Evolutionary conservation across 1,139 yeast species (phyloP).

Genomic region (Komagataea norvegica): DNA sequence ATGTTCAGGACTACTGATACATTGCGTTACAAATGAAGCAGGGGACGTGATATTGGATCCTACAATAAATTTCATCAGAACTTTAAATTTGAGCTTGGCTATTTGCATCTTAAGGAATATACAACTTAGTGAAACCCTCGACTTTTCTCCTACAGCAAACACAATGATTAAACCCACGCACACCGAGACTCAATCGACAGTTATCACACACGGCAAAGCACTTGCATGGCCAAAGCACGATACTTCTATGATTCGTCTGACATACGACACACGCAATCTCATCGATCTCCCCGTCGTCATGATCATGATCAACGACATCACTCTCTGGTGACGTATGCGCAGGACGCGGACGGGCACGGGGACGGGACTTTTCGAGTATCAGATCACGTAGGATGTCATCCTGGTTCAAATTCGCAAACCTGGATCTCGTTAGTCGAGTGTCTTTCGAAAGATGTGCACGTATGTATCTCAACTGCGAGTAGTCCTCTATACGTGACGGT

Average conservation of each 20-base stretch:
- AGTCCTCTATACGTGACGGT: slow-evolving; percentile 20
- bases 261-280: slow-evolving; percentile 67
- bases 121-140: slow-evolving; percentile 50
- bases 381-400: slow-evolving; percentile 28
- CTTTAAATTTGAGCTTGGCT: too few relatives aligned
- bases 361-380: slow-evolving; percentile 24
- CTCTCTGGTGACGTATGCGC: too few relatives aligned
- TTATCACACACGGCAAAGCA: slow-evolving; percentile 86
- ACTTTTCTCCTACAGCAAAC: slow-evolving; percentile 81
- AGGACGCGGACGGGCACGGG: too few relatives aligned
- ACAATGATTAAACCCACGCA: slow-evolving; percentile 72
- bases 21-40: too few relatives aligned
- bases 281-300: slow-evolving; percentile 22
- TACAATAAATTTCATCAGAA: too few relatives aligned
- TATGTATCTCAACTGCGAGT: slow-evolving; percentile 25
- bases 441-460: slow-evolving; percentile 22
- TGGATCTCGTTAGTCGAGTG: slow-evolving; percentile 30
- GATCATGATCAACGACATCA: slow-evolving; percentile 8
- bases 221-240: slow-evolving; percentile 89
- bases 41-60: too few relatives aligned
- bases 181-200: slow-evolving; percentile 72
- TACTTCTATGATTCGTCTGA: slow-evolving; percentile 66
- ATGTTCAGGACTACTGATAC: too few relatives aligned
- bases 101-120: slow-evolving; percentile 52
- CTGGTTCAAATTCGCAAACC: slow-evolving; percentile 28